Evolutionary conservation across 257 asterid species (phyloP), one percentile per base, ranked within the genome.

Genomic region (Solanum clarkiae): DNA sequence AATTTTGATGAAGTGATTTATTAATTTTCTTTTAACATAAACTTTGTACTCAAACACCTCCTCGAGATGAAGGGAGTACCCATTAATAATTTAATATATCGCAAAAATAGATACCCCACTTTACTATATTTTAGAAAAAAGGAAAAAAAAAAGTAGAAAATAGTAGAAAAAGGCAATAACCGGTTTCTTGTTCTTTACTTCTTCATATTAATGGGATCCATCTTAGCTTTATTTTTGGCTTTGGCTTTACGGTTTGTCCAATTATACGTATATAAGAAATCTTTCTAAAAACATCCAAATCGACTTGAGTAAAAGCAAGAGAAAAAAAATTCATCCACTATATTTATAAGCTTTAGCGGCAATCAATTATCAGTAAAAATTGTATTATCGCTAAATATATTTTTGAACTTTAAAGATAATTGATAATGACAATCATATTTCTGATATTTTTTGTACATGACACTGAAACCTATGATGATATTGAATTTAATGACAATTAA

Each of bases 111-210:
- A 69, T 69, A 69, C 51, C 51, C 49, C 11, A 36, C 26, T 69
- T 69, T 22, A 36, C 77, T 1, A 66, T 66, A 69, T 36, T 32
- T 36, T 36, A 36, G 42, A 60, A 60, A 9, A 1, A 7, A 60
- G 7, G 7, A 17, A 9, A 86, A 74, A 85, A 63, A 80, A 20
- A 36, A 36, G 42, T 80, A 32, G 36, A 3, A 32, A 32, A 32
- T 32, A 32, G 36, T 56, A 71, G 84, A 66, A 47, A 59, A 91
- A 85, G 89, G 87, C 81, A 44, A 51, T 74, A 51, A 86, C 79
- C 51, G 88, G 87, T 92, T 90, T 90, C 95, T 91, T 90, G 90
- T 88, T 68, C 89, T 91, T 86, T 85, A 92, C 91, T 88, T 84
- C 90, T 87, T 60, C 74, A 9, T 60, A 12, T 54, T 18, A 14